These are phyloP conservation scores for Phytophthora crassamura DNA, from an alignment of 352 stramenopile species.

Conservation along the genomic window DNA sequence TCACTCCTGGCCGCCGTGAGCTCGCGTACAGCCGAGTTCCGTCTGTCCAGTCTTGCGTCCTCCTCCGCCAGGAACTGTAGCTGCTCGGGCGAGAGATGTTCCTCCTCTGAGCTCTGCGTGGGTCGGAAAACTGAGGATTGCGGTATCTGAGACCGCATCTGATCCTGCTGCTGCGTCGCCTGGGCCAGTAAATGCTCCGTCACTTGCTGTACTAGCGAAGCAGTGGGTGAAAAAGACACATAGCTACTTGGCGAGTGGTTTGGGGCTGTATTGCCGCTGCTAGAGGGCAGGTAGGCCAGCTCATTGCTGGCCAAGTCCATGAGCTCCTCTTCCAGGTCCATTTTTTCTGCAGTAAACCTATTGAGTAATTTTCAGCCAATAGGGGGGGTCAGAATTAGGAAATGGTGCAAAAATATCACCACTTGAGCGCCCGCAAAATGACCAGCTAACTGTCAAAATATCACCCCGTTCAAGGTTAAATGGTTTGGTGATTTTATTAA, in stretches of 20 bases:
- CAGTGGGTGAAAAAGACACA: background rate
- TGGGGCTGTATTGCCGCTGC: background rate
- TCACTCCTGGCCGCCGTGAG: constrained; percentile 17
- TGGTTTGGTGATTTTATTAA: no score
- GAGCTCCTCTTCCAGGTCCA: constrained; percentile 65
- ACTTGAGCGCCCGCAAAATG: no score
- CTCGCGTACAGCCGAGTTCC: constrained; percentile 17
- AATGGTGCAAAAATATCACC: no score
- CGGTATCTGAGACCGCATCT: background rate
- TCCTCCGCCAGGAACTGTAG: constrained; percentile 26
- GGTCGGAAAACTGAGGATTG: background rate
- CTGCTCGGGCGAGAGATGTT: constrained; percentile 20
- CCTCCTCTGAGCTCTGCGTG: constrained; percentile 5
- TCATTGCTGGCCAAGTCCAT: constrained; percentile 74
- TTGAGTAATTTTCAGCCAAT: no score
- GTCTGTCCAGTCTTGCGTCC: constrained; percentile 26
- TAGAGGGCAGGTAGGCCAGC: constrained; percentile 53
- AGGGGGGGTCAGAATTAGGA: no score
- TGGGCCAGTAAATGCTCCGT: constrained; percentile 19
- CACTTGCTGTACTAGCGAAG: constrained; percentile 23
- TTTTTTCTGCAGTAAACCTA: background rate
- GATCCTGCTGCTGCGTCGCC: constrained; percentile 5
- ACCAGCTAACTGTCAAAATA: no score
- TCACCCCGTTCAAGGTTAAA: no score
- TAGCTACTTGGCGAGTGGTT: background rate